A percentile compares a stretch with the other conserved stretches of the same genome.
Evolutionary conservation across 179 eudicot species (phyloP).

Genomic region (Patellifolia procumbens): DNA sequence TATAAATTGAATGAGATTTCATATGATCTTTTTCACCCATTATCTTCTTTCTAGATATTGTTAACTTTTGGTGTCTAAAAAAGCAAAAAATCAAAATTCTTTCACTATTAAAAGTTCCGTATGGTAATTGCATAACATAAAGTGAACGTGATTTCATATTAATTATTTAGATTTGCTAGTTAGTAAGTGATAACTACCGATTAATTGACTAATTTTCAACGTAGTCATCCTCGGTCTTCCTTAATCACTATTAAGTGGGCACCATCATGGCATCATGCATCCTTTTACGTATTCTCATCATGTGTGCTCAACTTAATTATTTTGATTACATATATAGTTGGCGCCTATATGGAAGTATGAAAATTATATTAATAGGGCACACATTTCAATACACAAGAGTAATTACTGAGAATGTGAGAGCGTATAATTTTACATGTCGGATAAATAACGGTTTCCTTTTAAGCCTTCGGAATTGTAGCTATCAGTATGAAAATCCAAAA

Average conservation of each 20-base stretch:
- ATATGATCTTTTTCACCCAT: constrained; percentile 5
- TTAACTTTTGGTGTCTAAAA: background rate
- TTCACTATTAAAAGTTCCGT: constrained; percentile 3
- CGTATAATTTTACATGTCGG: no score
- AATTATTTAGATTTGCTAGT: background rate
- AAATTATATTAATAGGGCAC: no score
- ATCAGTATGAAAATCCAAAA: no score
- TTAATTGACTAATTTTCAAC: background rate
- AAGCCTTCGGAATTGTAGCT: no score
- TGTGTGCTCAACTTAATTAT: background rate
- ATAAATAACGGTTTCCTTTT: no score
- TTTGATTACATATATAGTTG: background rate
- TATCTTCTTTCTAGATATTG: constrained; percentile 13
- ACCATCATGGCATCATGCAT: background rate
- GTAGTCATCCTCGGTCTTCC: background rate
- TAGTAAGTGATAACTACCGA: constrained; percentile 8
- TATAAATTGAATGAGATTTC: background rate
- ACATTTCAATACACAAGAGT: no score
- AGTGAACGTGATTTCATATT: constrained; percentile 1
- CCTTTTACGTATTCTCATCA: background rate
- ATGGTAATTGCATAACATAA: background rate
- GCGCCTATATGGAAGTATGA: no score
- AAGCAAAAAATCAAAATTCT: background rate
- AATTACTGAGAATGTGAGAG: no score
- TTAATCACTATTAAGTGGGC: constrained; percentile 1